Evolutionary conservation across 106 monocot genomes (phyloP).

Genomic region (Iris macrosiphon): DNA sequence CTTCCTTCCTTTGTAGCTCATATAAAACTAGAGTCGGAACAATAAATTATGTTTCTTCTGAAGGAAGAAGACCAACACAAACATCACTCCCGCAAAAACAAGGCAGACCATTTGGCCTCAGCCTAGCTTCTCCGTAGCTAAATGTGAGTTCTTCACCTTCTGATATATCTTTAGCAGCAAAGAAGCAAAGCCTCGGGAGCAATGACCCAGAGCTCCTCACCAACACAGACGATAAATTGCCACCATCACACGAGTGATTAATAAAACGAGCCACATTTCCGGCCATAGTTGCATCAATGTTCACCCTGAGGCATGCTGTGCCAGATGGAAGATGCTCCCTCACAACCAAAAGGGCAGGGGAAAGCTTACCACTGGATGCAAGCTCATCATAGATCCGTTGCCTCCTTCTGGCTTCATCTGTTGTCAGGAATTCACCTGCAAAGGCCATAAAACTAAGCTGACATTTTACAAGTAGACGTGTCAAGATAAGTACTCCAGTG

Average conservation of each 20-base stretch:
- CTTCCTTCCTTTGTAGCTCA: too few species aligned
- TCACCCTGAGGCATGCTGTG: constrained; percentile 70
- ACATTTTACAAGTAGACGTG: too few species aligned
- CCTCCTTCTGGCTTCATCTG: constrained; percentile 54
- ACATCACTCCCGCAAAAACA: constrained; percentile 66
- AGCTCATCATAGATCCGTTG: constrained; percentile 56
- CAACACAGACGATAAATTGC: constrained; percentile 53
- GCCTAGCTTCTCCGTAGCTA: constrained; percentile 52
- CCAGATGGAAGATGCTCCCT: constrained; percentile 95
- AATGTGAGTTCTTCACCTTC: constrained; percentile 80
- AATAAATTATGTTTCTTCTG: constrained; percentile 69
- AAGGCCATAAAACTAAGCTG: background rate
- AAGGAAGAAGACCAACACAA: constrained; percentile 65
- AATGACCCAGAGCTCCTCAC: constrained; percentile 69
- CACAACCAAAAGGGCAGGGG: constrained; percentile 71
- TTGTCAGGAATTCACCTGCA: constrained; percentile 81
- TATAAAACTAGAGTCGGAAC: background rate
- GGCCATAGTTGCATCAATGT: constrained; percentile 76
- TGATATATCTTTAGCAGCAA: constrained; percentile 49
- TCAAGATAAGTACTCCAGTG: too few species aligned
- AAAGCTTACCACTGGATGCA: constrained; percentile 15
- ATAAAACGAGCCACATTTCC: constrained; percentile 88
- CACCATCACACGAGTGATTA: constrained; percentile 92
- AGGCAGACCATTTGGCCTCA: constrained; percentile 24
- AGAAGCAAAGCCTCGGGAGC: constrained; percentile 85